Base-by-base conservation (phyloP, 305 asterid species). In the Fraxinus latifolia region DNA sequence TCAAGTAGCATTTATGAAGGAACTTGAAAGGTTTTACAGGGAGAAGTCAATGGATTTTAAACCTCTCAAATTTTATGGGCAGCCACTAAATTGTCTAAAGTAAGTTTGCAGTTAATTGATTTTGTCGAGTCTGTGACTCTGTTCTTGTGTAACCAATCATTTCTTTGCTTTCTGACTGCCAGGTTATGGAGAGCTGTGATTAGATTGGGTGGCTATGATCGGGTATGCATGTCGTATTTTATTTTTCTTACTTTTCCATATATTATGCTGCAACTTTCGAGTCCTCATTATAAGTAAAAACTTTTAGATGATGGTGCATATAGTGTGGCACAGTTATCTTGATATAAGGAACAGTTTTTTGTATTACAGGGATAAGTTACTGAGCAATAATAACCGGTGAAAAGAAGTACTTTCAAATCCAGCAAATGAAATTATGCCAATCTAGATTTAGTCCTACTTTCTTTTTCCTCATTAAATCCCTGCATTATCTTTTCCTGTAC, bases 171-270 rank as follows among this genome's bases (percentile, higher is more conserved):
- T 39, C 37, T 82, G 82, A 60, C 74, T 88, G 82, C 75, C 90
- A 95, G 99, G 94, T 90, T 95, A 74, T 95, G 99, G 99, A 93
- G 94, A 84, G 83, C 94, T 31, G 97, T 93, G 77, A 86, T 94
- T 70, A 90, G 87, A 88, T 84, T 94, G 91, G 99, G 97, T 62
- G 97, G 98, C 91, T 95, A 94, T 87, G 99, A 94, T 86, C 91
- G 91, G 98, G 99, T 95, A 94, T 78, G 90, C 31, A 83, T 84
- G 74, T 36, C 80, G 15, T 29, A 70, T 15, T 70, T 70, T 70
- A 31, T 29, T 29, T 34, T 53, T 70, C n/a, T 29, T 5, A 70
- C 42, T 29, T 68, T 31, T 32, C 75, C 17, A 15, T 70, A 1
- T 12, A 29, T 70, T 21, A 67, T 67, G 74, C 37, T 67, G 37